Percentiles rank a stretch among this genome's conserved stretches.
Conservation (phyloP, 2,329 filamentous ascomycete genomes). For the Neofusicoccum parvum region DNA sequence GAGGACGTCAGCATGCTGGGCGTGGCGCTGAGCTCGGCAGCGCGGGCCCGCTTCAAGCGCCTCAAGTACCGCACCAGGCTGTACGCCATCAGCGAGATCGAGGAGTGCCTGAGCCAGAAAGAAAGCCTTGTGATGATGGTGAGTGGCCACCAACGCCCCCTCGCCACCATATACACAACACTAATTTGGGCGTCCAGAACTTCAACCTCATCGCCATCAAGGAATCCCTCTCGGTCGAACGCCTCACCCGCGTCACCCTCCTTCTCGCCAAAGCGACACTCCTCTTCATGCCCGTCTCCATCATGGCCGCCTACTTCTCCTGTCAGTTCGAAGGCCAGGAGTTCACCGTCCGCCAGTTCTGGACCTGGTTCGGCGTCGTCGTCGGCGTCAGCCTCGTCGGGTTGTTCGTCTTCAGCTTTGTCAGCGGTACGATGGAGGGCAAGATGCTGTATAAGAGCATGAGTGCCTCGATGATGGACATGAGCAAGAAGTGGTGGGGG, state of each 20-base stretch:
- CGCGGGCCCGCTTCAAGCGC: conserved; percentile 60
- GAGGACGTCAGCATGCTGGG: conserved; percentile 45
- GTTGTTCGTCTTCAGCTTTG: conserved; percentile 59
- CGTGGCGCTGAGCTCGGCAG: conserved; percentile 50
- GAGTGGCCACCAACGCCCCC: conserved; percentile 28
- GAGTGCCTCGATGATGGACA: conserved; percentile 30
- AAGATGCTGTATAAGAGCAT: conserved; percentile 54
- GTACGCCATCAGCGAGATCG: conserved; percentile 63
- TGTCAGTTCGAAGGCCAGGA: conserved; percentile 63
- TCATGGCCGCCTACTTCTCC: conserved; percentile 76
- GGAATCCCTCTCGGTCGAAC: conserved; percentile 71
- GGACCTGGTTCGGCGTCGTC: conserved; percentile 67
- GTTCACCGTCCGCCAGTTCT: conserved; percentile 67
- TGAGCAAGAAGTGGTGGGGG: conserved; percentile 9
- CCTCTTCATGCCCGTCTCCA: conserved; percentile 72
- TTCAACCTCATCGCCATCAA: conserved; percentile 78
- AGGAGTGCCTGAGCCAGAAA: conserved; percentile 69
- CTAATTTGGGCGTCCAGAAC: conserved; percentile 53
- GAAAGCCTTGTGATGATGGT: conserved; percentile 70
- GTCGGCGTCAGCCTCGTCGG: conserved; percentile 61
- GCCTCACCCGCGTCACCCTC: conserved; percentile 71
- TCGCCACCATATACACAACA: not conserved
- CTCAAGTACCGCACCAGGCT: conserved; percentile 61
- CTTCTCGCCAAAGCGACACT: conserved; percentile 75
- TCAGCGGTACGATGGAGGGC: conserved; percentile 61